phyloP scores from a whole-genome alignment of 768 basidiomycete species.

The Rhizopogon rudus region DNA sequence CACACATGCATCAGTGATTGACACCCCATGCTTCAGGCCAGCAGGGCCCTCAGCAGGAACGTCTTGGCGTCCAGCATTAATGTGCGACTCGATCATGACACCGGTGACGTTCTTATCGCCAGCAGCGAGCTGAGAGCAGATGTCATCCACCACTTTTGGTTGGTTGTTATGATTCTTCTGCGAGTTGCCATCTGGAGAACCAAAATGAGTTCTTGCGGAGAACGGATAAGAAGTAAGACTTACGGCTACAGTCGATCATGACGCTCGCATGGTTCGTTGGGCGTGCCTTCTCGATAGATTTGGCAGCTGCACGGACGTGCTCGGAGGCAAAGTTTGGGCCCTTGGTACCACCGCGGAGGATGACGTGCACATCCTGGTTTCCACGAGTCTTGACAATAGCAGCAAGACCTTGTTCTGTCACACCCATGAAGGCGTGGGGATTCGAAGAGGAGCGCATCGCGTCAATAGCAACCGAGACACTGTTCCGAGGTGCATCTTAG shows the following conservation, averaged over 20 bases:
- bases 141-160: conserved; percentile 67
- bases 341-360: conserved; percentile 86
- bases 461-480: conserved; percentile 88
- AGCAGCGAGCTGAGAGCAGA: conserved; percentile 68
- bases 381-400: conserved; percentile 91
- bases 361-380: conserved; percentile 88
- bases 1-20: conserved; percentile 91
- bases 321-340: conserved; percentile 87
- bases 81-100: conserved; percentile 96
- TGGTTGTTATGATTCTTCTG: conserved; percentile 94
- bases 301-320: conserved; percentile 60
- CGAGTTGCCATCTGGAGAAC: conserved; percentile 80
- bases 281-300: conserved; percentile 60
- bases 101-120: conserved; percentile 78
- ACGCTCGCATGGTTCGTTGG: conserved; percentile 53
- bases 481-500: conserved; percentile 17
- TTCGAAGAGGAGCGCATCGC: conserved; percentile 91
- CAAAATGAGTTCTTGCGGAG: not conserved
- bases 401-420: conserved; percentile 84
- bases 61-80: conserved; percentile 88
- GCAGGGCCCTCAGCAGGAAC: conserved; percentile 69
- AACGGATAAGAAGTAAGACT: conserved; percentile 21
- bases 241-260: conserved; percentile 87
- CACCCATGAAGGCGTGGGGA: conserved; percentile 96
- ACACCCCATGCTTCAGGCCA: conserved; percentile 72